Evolutionary conservation across 2,329 filamentous ascomycete species (phyloP).

Genomic region (Aspergillus bombycis): DNA sequence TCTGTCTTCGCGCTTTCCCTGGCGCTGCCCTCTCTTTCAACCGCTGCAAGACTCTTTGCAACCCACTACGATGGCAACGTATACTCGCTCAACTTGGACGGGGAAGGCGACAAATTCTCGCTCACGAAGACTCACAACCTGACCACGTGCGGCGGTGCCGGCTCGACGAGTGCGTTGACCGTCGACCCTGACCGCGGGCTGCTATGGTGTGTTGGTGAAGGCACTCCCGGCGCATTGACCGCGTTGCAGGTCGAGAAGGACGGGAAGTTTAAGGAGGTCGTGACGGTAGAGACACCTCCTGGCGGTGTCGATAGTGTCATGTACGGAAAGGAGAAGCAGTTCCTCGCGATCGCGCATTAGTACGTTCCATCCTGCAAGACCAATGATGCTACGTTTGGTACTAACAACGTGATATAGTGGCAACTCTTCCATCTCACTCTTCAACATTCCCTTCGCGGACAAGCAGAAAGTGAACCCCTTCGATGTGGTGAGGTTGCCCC

Average conservation of each 20-base stretch:
- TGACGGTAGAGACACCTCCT: conserved; percentile 27
- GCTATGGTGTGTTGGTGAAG: conserved; percentile 42
- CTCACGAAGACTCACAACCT: conserved; percentile 28
- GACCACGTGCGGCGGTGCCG: conserved; percentile 36
- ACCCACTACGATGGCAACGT: conserved; percentile 44
- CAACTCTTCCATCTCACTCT: conserved; percentile 38
- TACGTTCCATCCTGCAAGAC: conserved; percentile 23
- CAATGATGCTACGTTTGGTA: neutral
- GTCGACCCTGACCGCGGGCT: conserved; percentile 29
- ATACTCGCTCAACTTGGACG: conserved; percentile 34
- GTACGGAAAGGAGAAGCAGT: conserved; percentile 31
- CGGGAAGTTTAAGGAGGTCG: conserved; percentile 14
- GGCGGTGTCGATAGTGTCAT: conserved; percentile 40
- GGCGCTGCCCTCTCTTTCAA: conserved; percentile 10
- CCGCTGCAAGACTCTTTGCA: conserved; percentile 35
- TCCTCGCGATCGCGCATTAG: conserved; percentile 44
- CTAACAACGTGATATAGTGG: conserved; percentile 24
- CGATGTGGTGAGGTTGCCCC: conserved; percentile 48
- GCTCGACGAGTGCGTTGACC: conserved; percentile 40
- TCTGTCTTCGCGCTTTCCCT: neutral
- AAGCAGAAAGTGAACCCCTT: conserved; percentile 17
- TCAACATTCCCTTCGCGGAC: conserved; percentile 29
- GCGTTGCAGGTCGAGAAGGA: neutral
- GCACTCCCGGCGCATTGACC: conserved; percentile 25
- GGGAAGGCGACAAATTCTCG: conserved; percentile 25